Conservation (phyloP, 768 basidiomycete species). For the Termitomyces sp. region DNA sequence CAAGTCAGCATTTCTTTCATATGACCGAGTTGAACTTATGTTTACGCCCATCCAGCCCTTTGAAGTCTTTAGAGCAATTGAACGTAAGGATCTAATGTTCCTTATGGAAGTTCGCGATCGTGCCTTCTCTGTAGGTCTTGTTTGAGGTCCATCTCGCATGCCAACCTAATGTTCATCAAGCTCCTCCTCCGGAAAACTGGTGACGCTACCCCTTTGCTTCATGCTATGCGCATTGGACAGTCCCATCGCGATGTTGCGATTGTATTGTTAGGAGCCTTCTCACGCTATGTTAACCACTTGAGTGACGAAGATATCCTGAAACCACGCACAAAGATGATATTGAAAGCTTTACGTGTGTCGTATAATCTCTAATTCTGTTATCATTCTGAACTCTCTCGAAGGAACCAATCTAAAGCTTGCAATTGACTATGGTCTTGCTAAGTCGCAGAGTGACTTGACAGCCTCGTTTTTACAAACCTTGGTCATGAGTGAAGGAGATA, state of each 20-base stretch:
- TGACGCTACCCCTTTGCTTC: constrained; percentile 82
- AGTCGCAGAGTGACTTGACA: constrained; percentile 76
- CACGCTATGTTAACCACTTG: constrained; percentile 86
- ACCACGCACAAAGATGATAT: constrained; percentile 59
- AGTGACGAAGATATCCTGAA: constrained; percentile 74
- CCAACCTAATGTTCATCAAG: constrained; percentile 24
- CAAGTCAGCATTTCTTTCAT: constrained; percentile 31
- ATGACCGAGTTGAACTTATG: background rate
- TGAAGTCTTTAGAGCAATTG: constrained; percentile 79
- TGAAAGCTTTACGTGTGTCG: constrained; percentile 74
- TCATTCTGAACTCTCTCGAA: background rate
- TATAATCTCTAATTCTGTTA: background rate
- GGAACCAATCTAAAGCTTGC: constrained; percentile 87
- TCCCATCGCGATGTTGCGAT: constrained; percentile 83
- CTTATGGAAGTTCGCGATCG: constrained; percentile 81
- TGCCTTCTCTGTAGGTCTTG: constrained; percentile 63
- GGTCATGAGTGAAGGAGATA: constrained; percentile 94
- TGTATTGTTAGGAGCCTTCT: constrained; percentile 83
- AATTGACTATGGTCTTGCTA: constrained; percentile 82
- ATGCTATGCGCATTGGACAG: constrained; percentile 79
- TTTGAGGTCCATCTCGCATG: background rate
- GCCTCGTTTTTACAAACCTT: constrained; percentile 93
- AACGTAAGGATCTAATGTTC: constrained; percentile 75
- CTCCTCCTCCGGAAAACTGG: constrained; percentile 82
- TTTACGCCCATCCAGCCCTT: constrained; percentile 28